Percentiles rank a stretch among this genome's conserved stretches.
phyloP scores from a whole-genome alignment of 805 yeast genomes.

The Komagataella pseudopastoris region DNA sequence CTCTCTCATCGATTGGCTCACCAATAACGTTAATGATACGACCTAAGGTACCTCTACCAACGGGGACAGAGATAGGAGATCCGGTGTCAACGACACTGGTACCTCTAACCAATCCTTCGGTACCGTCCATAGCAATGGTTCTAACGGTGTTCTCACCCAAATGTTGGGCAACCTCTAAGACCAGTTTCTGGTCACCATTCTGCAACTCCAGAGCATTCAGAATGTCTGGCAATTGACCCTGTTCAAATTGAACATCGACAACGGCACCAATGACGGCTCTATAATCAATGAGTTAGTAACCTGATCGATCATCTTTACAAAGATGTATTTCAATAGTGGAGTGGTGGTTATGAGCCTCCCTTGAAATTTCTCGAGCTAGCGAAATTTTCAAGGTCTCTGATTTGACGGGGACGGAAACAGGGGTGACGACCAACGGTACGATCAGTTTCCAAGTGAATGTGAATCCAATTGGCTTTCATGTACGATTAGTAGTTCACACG shows the following conservation, averaged over 20 bases:
- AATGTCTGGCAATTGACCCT: constrained; percentile 94
- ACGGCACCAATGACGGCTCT: constrained; percentile 99
- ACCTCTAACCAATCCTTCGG: constrained; percentile 99
- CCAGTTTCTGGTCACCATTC: constrained; percentile 55
- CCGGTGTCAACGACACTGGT: constrained; percentile 87
- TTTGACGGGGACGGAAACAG: constrained; percentile 3
- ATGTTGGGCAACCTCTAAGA: constrained; percentile 98
- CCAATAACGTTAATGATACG: constrained; percentile 97
- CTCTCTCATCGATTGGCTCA: constrained; percentile 99
- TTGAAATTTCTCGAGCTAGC: not conserved
- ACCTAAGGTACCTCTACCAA: constrained; percentile 98
- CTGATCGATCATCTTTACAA: not conserved
- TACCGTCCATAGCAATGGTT: constrained; percentile 99
- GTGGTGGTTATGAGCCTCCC: constrained; percentile 11
- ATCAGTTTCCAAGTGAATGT: not conserved
- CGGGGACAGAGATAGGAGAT: constrained; percentile 97
- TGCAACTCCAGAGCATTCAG: constrained; percentile 90
- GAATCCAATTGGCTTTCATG: not conserved
- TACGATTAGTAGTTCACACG: not conserved
- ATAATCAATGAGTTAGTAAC: constrained; percentile 11
- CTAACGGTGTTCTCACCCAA: constrained; percentile 99
- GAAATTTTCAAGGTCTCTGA: constrained; percentile 5
- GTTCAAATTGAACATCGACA: constrained; percentile 97
- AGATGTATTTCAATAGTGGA: not conserved
- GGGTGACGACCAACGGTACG: not conserved